A percentile compares a stretch with the other conserved stretches of the same genome.
These are phyloP conservation scores for Globisporangium cederbergense DNA, from an alignment of 352 stramenopile genomes.

Conservation along the genomic window DNA sequence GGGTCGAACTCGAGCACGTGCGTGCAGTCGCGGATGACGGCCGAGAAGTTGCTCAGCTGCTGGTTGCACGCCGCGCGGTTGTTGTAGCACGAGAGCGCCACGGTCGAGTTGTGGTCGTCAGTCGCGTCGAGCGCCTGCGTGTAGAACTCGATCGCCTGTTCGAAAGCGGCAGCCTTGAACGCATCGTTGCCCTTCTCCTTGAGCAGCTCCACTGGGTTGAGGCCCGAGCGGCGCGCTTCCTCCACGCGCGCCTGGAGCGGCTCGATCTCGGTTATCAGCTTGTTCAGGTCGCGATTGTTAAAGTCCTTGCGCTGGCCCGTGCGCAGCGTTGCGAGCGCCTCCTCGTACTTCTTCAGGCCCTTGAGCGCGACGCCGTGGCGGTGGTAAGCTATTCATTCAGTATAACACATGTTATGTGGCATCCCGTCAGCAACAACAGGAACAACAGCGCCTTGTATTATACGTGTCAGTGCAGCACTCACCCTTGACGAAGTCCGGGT, in stretches of 20 bases:
- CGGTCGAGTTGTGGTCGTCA: constrained; percentile 63
- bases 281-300: constrained; percentile 83
- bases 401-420: not conserved
- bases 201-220: constrained; percentile 83
- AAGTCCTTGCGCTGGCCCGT: constrained; percentile 77
- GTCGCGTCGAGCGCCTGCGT: constrained; percentile 88
- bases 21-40: constrained; percentile 93
- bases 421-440: constrained; percentile 18
- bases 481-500: constrained; percentile 94
- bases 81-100: constrained; percentile 93
- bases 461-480: not conserved
- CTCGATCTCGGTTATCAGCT: constrained; percentile 78
- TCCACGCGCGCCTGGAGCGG: constrained; percentile 67
- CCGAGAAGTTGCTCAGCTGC: constrained; percentile 96
- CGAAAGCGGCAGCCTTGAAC: constrained; percentile 91
- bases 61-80: constrained; percentile 96
- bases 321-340: constrained; percentile 73
- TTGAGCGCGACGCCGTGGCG: constrained; percentile 92
- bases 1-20: constrained; percentile 92
- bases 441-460: constrained; percentile 6
- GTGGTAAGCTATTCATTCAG: constrained; percentile 74
- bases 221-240: constrained; percentile 55
- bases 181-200: constrained; percentile 94
- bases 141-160: constrained; percentile 92
- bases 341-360: constrained; percentile 74